Base-by-base conservation (phyloP, 2,329 filamentous ascomycete genomes). In the Stagonosporopsis rhizophila region DNA sequence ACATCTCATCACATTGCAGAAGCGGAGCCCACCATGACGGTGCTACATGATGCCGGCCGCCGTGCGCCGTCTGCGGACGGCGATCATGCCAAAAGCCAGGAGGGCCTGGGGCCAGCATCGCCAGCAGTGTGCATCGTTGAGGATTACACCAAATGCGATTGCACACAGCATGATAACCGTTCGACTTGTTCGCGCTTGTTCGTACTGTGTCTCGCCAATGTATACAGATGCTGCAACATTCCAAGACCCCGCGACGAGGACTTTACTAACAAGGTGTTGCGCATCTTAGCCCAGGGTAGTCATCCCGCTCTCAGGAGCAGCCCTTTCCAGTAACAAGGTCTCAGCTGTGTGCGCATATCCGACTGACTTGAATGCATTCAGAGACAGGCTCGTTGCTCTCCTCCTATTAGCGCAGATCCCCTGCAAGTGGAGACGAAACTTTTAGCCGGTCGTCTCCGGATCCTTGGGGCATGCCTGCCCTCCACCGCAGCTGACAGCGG, bases 1-100 rank as follows among this genome's bases (percentile, higher is more conserved):
- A 56, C 53, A 56, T 56, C 53, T 56, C 37, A 27, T 56, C 53
- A 56, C 53, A 30, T 44, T 48, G 53, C 53, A 56, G 53, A 34
- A 52, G 53, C 32, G 37, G 23, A 47, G 47, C 37, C 47, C 47
- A 47, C 37, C 28, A 51, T 28, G 28, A 28, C 34, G 42, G 47
- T 51, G 32, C 20, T 28, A 42, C 25, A n/a, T 44, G 30, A 41
- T 41, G 35, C 52, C 41, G 52, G 46, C 47, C 32, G 38, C 30
- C 38, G 46, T 56, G 20, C 45, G 42, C 41, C 35, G 52, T 35
- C 17, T 42, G 11, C 30, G n/a, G 41, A 52, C 47, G 42, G 25
- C 42, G 47, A 47, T 52, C 47, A 56, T 37, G 7, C 34, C 35
- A 25, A 50, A 8, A n/a, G 40, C 45, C 40, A 27, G 14, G 30